A percentile compares a stretch with the other conserved stretches of the same genome.
phyloP scores from a whole-genome alignment of 257 asterid species.

The Solanum gracilifrons region DNA sequence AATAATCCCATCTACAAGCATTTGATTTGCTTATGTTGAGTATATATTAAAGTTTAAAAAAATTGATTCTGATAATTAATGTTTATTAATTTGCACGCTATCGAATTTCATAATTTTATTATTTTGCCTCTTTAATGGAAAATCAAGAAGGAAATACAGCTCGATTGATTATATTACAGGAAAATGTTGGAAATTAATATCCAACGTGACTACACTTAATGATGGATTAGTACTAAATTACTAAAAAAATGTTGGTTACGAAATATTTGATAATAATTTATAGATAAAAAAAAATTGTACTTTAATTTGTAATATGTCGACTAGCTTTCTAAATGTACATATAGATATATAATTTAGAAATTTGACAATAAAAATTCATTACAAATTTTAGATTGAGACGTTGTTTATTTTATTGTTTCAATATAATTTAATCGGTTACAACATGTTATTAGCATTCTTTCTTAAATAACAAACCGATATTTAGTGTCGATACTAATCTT shows the following conservation, averaged over 20 bases:
- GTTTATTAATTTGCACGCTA: neutral
- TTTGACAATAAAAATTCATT: too few species aligned
- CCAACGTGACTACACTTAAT: neutral
- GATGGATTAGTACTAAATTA: neutral
- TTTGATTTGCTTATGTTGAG: neutral
- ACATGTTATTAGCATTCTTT: too few species aligned
- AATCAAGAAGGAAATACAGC: neutral
- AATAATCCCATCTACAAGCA: neutral
- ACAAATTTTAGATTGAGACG: too few species aligned
- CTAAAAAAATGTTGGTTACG: neutral
- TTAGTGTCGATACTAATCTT: too few species aligned
- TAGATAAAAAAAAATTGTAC: neutral
- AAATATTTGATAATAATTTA: neutral
- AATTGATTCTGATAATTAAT: neutral
- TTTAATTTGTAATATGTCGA: neutral
- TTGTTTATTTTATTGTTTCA: too few species aligned
- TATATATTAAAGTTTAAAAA: neutral
- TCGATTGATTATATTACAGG: neutral
- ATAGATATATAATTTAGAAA: too few species aligned
- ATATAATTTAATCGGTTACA: too few species aligned
- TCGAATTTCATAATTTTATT: neutral
- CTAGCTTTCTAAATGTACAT: neutral
- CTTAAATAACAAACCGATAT: too few species aligned
- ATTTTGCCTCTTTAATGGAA: neutral
- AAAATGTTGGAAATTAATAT: neutral